Conservation (phyloP, 139 green algal species). For the Pseudopediastrum boryanum region DNA sequence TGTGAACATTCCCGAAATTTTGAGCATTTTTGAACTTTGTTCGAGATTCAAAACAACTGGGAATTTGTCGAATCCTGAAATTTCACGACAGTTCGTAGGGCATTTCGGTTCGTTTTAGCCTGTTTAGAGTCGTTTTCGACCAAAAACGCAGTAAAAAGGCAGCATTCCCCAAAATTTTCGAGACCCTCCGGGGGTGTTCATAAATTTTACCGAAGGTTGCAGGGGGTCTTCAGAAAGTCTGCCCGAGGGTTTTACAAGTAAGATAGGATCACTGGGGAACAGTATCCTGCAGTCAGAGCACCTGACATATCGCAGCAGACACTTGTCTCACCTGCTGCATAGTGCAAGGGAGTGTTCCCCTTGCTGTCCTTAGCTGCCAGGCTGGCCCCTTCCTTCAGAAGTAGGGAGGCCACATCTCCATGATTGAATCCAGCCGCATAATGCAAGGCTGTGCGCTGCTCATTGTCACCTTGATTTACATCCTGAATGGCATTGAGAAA, state of each 20-base stretch:
- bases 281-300: not conserved
- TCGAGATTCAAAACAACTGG: no score
- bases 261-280: not conserved
- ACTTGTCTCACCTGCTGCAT: constrained; percentile 76
- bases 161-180: no score
- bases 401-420: constrained; percentile 35
- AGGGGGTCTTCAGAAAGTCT: not conserved
- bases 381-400: constrained; percentile 54
- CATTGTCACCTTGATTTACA: constrained; percentile 63
- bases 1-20: no score
- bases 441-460: constrained; percentile 80
- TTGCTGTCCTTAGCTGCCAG: constrained; percentile 59
- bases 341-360: constrained; percentile 79
- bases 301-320: not conserved
- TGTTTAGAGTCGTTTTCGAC: no score
- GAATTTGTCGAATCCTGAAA: no score
- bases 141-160: no score
- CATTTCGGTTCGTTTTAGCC: no score
- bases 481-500: constrained; percentile 36
- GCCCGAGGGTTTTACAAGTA: not conserved
- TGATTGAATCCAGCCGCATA: constrained; percentile 72
- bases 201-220: no score
- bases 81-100: no score
- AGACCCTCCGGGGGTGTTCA: no score
- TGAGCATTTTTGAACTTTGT: no score